A percentile compares a stretch with the other conserved stretches of the same genome.
phyloP scores from a whole-genome alignment of 306 rosid species.

The Ziziphus jujuba region DNA sequence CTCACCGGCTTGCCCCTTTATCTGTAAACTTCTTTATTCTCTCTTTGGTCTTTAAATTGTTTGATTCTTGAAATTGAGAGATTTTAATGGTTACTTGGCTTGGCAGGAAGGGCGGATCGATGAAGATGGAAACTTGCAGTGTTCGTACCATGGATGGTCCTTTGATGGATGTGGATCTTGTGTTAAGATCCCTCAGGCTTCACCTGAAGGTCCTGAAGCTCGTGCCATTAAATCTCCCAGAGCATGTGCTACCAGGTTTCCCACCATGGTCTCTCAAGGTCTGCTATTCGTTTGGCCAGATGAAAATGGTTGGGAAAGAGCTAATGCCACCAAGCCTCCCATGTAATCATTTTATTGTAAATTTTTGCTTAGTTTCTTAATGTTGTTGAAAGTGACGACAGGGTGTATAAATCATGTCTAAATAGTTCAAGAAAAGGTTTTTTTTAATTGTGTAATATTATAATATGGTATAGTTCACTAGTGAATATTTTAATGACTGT shows the following conservation, averaged over 20 bases:
- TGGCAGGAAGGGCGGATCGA: slow-evolving; percentile 92
- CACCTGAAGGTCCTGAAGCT: slow-evolving; percentile 84
- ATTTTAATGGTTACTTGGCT: slow-evolving; percentile 21
- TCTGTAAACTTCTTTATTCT: slow-evolving; percentile 49
- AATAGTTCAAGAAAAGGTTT: background rate
- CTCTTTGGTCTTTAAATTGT: background rate
- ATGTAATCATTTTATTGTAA: slow-evolving; percentile 43
- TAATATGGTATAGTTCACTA: background rate
- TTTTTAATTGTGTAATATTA: background rate
- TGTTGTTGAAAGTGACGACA: slow-evolving; percentile 22
- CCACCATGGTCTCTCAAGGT: slow-evolving; percentile 88
- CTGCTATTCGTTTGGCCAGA: slow-evolving; percentile 98
- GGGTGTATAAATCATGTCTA: slow-evolving; percentile 2
- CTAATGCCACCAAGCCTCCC: slow-evolving; percentile 74
- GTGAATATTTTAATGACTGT: slow-evolving; percentile 14
- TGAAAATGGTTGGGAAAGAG: slow-evolving; percentile 95
- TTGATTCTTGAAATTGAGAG: slow-evolving; percentile 5
- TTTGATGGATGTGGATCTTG: slow-evolving; percentile 89
- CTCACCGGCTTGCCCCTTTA: slow-evolving; percentile 97
- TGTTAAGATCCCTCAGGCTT: slow-evolving; percentile 82
- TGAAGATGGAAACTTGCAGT: slow-evolving; percentile 89
- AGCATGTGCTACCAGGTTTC: slow-evolving; percentile 83
- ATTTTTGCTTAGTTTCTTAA: slow-evolving; percentile 11
- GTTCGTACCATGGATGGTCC: slow-evolving; percentile 98
- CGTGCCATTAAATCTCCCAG: slow-evolving; percentile 74